Evolutionary conservation across 306 rosid species (phyloP).

Genomic region (Lupinus albus): DNA sequence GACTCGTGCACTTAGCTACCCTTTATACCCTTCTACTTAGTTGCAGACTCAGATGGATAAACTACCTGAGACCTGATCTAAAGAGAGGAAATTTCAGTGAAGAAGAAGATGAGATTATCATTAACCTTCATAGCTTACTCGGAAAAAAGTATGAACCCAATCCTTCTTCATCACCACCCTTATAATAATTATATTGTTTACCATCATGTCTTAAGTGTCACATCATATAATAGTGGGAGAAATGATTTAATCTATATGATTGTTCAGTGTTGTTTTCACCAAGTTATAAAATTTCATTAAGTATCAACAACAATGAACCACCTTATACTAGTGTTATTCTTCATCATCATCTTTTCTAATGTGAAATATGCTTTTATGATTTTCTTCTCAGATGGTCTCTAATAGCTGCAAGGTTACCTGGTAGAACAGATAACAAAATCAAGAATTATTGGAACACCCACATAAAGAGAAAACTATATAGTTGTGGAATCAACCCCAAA

Average conservation of each 20-base stretch:
- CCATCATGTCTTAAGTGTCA: not conserved
- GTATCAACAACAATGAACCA: not conserved
- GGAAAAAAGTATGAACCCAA: slow-evolving; percentile 67
- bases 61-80: slow-evolving; percentile 73
- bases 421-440: slow-evolving; percentile 77
- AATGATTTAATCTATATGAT: not conserved
- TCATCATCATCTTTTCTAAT: not conserved
- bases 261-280: not conserved
- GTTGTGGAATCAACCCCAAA: slow-evolving; percentile 72
- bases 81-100: slow-evolving; percentile 76
- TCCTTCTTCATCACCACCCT: not conserved
- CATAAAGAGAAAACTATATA: slow-evolving; percentile 64
- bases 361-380: not conserved
- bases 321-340: not conserved
- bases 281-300: not conserved
- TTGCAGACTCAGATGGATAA: slow-evolving; percentile 76
- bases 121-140: slow-evolving; percentile 69
- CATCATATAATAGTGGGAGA: too few relatives aligned
- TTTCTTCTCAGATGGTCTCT: slow-evolving; percentile 65
- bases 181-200: not conserved
- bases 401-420: slow-evolving; percentile 69
- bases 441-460: slow-evolving; percentile 84
- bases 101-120: slow-evolving; percentile 75
- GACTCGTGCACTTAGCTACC: too few relatives aligned
- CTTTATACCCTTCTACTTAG: too few relatives aligned